These are phyloP conservation scores for Stylonectria norvegica DNA, from an alignment of 2,329 filamentous ascomycete genomes.

Conservation along the genomic window DNA sequence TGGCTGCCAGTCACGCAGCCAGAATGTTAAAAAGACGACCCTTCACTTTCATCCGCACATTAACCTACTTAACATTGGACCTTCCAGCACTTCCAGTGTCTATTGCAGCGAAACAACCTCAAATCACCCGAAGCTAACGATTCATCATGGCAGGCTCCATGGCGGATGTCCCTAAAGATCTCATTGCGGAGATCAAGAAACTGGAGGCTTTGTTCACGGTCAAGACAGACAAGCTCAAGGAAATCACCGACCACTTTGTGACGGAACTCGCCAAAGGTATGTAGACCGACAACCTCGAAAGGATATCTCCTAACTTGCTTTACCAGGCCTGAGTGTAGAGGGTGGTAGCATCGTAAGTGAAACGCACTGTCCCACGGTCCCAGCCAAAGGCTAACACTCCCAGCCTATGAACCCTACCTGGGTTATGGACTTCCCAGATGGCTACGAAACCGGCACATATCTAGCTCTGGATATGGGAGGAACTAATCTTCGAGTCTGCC, in stretches of 20 bases:
- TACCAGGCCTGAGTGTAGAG: slow-evolving; percentile 72
- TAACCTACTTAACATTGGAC: too few species aligned
- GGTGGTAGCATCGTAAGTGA: slow-evolving; percentile 84
- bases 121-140: slow-evolving; percentile 12
- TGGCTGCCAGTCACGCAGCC: background rate
- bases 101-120: background rate
- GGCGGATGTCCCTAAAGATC: slow-evolving; percentile 83
- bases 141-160: slow-evolving; percentile 65
- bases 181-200: slow-evolving; percentile 73
- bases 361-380: too few species aligned
- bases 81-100: background rate
- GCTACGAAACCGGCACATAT: slow-evolving; percentile 81
- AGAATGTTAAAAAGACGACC: too few species aligned
- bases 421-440: slow-evolving; percentile 87
- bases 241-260: slow-evolving; percentile 86
- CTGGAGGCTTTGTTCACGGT: slow-evolving; percentile 85
- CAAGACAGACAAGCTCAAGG: slow-evolving; percentile 74
- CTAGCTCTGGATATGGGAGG: slow-evolving; percentile 94
- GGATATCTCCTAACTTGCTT: slow-evolving; percentile 12
- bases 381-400: slow-evolving; percentile 20
- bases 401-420: slow-evolving; percentile 98
- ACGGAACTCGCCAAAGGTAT: slow-evolving; percentile 80
- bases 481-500: slow-evolving; percentile 91
- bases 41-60: too few species aligned
- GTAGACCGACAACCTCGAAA: background rate